Evolutionary conservation across 345 rosid species (phyloP).

Genomic region (Eucalyptus grandis): DNA sequence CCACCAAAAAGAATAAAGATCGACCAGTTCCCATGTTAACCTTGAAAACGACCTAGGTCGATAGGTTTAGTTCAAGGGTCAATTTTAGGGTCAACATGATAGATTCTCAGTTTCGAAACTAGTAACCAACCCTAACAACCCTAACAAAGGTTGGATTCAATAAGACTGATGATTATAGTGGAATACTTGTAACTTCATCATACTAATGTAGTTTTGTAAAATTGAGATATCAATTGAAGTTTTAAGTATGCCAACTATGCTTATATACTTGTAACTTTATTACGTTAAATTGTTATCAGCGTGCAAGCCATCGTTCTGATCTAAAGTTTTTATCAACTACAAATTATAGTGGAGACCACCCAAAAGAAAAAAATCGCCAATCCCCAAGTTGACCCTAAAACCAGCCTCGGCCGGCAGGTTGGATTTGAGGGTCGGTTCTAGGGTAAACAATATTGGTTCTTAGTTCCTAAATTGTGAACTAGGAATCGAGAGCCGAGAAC

Average conservation of each 20-base stretch:
- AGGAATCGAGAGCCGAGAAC: too few relatives aligned
- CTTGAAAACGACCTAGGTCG: background rate
- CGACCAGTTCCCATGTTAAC: background rate
- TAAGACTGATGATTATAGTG: background rate
- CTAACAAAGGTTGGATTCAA: accelerated
- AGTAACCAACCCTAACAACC: too few relatives aligned
- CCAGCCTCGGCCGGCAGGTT: too few relatives aligned
- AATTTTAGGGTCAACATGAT: background rate
- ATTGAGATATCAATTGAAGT: background rate
- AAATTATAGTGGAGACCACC: background rate
- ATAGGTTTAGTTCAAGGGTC: too few relatives aligned
- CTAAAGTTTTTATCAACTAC: background rate
- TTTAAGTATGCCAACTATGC: background rate
- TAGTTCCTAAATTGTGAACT: too few relatives aligned
- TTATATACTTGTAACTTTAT: background rate
- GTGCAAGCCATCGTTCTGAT: background rate
- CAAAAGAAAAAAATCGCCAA: background rate
- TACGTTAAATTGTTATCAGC: background rate
- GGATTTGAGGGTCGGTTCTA: too few relatives aligned
- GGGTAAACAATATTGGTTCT: too few relatives aligned
- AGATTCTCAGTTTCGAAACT: background rate
- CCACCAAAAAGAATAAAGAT: background rate
- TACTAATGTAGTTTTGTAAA: background rate
- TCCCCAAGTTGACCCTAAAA: too few relatives aligned
- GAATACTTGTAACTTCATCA: background rate